Base-by-base conservation (phyloP, 805 yeast species). In the Metschnikowia proteae region DNA sequence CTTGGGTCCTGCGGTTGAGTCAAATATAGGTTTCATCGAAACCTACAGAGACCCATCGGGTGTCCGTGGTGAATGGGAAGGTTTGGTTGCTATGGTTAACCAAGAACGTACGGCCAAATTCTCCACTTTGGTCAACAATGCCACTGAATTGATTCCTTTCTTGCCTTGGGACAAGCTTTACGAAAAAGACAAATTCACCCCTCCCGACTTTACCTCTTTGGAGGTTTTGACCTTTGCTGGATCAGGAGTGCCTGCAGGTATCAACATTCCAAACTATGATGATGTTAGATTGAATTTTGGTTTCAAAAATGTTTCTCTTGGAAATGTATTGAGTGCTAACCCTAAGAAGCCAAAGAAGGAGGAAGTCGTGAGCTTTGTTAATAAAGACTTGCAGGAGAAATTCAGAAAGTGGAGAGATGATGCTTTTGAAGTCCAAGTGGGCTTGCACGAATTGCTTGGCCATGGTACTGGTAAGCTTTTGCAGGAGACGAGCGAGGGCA, bases 41-140 rank as follows among this genome's bases (percentile, higher is more conserved):
- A 89, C 96, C 28, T 89, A 89, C 70, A 78, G 97, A 66, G 97
- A 88, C 63, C 96, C 96, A 11, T 80, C 91, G 30, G 96, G 96
- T 41, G 88, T 88, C 41, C 79, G 90, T 61, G 97, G 96, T 51
- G 97, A 89, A 67, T 89, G 94, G 92, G 96, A 89, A 70, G 88
- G 96, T 28, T 71, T 89, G 42, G 94, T 89, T 31, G 92, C 96
- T 22, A 86, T 88, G 81, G 95, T 89, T 48, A 88, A 89, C 67
- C 84, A 86, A 62, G 92, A 88, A 53, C 78, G 95, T 53, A 89
- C 97, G 13, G 83, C 79, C 45, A 89, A 88, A 60, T 89, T 89
- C 62, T 81, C 84, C 27, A 73, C 72, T 8, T 74, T 89, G 55
- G 96, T 89, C 26, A 66, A 71, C 17, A 74, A 74, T 51, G 96